These are phyloP conservation scores for Ceratobasidium sp. DNA, from an alignment of 1,284 basidiomycete genomes.

Conservation along the genomic window DNA sequence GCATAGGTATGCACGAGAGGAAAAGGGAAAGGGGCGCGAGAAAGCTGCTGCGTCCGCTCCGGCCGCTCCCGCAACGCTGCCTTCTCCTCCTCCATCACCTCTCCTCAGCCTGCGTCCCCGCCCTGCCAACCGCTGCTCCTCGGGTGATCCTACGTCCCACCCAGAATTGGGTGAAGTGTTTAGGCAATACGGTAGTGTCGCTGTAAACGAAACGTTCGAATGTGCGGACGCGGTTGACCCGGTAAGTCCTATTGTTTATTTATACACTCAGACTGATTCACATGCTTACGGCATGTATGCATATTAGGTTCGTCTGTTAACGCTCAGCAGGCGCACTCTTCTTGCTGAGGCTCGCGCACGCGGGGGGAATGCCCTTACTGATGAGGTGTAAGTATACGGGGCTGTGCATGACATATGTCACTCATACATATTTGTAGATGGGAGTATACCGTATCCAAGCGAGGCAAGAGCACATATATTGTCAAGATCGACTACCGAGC, in stretches of 20 bases:
- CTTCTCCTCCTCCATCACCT: slow-evolving; percentile 29
- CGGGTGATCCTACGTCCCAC: slow-evolving; percentile 1
- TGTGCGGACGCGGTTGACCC: slow-evolving; percentile 40
- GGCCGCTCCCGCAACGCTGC: neutral
- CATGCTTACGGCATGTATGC: slow-evolving; percentile 40
- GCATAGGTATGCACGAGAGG: neutral
- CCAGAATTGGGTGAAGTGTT: slow-evolving; percentile 4
- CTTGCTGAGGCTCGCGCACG: slow-evolving; percentile 28
- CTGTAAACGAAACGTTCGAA: slow-evolving; percentile 35
- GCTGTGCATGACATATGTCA: slow-evolving; percentile 26
- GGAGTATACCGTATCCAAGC: slow-evolving; percentile 43
- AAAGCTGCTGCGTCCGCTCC: slow-evolving; percentile 5
- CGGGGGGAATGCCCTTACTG: slow-evolving; percentile 36
- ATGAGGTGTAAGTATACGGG: slow-evolving; percentile 35
- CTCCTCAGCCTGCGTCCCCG: slow-evolving; percentile 26
- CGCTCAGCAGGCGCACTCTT: slow-evolving; percentile 30
- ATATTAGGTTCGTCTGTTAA: slow-evolving; percentile 40
- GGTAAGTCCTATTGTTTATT: slow-evolving; percentile 15
- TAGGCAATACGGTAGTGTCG: slow-evolving; percentile 9
- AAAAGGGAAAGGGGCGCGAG: slow-evolving; percentile 26
- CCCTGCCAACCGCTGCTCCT: slow-evolving; percentile 6
- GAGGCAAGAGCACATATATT: slow-evolving; percentile 26
- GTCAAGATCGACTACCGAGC: slow-evolving; percentile 34
- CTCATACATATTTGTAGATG: slow-evolving; percentile 35
- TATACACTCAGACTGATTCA: neutral